Evolutionary conservation across 2,329 filamentous ascomycete genomes (phyloP), one percentile per base, ranked within the genome.

Genomic region (Epichloe sibirici): DNA sequence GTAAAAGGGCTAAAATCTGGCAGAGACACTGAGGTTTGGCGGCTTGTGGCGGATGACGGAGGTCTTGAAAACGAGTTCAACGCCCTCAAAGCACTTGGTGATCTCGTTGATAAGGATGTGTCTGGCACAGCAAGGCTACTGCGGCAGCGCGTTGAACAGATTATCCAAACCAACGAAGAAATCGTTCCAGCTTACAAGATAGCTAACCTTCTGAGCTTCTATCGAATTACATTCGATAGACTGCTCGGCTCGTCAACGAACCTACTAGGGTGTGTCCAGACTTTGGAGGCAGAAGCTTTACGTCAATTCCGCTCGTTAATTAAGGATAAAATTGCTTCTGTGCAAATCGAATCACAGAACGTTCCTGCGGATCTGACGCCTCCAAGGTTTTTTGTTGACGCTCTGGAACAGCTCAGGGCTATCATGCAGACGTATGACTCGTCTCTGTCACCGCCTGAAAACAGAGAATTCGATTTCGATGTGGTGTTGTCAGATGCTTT

Each of bases 101-200:
- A 93, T 56, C 77, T 98, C 3, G 88, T 97, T 28, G 90, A 91
- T 62, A 83, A 89, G 39, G 87, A 95, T 62, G 75, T 97, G 46
- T 81, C 82, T 2, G 88, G 88, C 0, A 90, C 91, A 4, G 82
- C 86, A 39, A 81, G 88, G 23, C 81, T 90, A n/a, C 69, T 97
- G n/a, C 83, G 87, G 28, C 90, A 96, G 66, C 79, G 91, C 35
- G 82, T 94, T 50, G 90, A 96, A 66, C 87, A 97, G 61, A 87
- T 95, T 21, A 85, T 97, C 15, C 90, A 95, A 61, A 87, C 86
- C 55, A 91, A 95, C 65, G 90, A 96, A 60, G 90, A 97, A 54
- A 85, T 85, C 0, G 88, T 94, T 21, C 73, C 90, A 48, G 85
- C 89, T 37, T 98, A 95, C 72, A 93, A 90, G 65, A 82, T 97